Percentiles rank a stretch among this genome's conserved stretches.
These are phyloP conservation scores for Neurospora terricola DNA, from an alignment of 495 filamentous ascomycete species.

Conservation along the genomic window DNA sequence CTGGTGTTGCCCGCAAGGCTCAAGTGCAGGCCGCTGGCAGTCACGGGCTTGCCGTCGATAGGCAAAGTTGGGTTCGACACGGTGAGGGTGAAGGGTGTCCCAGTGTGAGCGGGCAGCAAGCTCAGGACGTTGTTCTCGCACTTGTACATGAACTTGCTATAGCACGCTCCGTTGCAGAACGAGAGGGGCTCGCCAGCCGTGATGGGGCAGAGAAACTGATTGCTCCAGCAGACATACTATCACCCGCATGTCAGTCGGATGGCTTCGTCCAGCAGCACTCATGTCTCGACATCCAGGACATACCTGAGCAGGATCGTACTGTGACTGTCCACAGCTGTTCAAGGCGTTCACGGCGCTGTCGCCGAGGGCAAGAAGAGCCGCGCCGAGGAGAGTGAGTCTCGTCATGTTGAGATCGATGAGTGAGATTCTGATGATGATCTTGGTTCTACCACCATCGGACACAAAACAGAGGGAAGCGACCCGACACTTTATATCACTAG, in stretches of 20 bases:
- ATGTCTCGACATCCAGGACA: not conserved
- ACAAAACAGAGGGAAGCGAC: not conserved
- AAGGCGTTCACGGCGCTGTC: slow-evolving; percentile 7
- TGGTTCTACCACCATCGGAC: not conserved
- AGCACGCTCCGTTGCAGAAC: slow-evolving; percentile 24
- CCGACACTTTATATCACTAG: not conserved
- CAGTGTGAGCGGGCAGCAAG: slow-evolving; percentile 22
- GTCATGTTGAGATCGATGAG: slow-evolving; percentile 8
- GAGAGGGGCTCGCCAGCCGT: slow-evolving; percentile 20
- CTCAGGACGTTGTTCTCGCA: slow-evolving; percentile 24
- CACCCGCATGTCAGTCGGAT: not conserved
- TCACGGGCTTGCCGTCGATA: slow-evolving; percentile 34
- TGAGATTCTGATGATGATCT: not conserved
- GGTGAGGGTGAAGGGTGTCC: slow-evolving; percentile 29
- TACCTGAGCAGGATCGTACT: slow-evolving; percentile 23
- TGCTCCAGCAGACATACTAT: slow-evolving; percentile 25
- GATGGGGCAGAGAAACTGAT: slow-evolving; percentile 24
- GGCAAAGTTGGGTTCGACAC: slow-evolving; percentile 32
- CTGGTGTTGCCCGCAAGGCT: slow-evolving; percentile 35
- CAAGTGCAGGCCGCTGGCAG: slow-evolving; percentile 23
- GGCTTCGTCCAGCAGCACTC: not conserved
- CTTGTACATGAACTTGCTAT: slow-evolving; percentile 29
- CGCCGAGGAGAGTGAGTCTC: slow-evolving; percentile 5
- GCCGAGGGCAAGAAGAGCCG: slow-evolving; percentile 10
- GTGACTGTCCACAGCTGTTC: slow-evolving; percentile 14